These are phyloP conservation scores for Fusarium domesticum DNA, from an alignment of 2,329 filamentous ascomycete species.

Conservation along the genomic window DNA sequence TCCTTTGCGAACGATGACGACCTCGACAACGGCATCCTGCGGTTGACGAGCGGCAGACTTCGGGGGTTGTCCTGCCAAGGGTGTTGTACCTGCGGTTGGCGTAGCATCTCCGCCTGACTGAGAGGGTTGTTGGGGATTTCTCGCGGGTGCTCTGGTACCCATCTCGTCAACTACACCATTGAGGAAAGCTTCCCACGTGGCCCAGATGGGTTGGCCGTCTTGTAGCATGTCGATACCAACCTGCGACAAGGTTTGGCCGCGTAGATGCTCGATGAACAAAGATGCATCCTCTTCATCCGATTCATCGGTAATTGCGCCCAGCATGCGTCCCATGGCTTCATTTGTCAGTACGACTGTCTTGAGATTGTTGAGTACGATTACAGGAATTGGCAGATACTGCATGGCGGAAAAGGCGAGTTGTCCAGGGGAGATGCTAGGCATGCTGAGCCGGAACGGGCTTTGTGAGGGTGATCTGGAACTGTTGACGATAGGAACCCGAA, in stretches of 20 bases:
- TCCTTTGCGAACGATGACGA: constrained; percentile 57
- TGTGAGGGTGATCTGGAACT: constrained; percentile 36
- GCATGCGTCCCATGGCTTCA: constrained; percentile 68
- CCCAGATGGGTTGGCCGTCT: constrained; percentile 59
- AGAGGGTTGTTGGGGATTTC: constrained; percentile 20
- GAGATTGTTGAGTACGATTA: constrained; percentile 63
- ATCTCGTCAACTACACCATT: constrained; percentile 50
- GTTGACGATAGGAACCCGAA: constrained; percentile 31
- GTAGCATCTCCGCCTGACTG: constrained; percentile 35
- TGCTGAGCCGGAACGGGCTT: constrained; percentile 40
- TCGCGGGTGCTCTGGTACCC: constrained; percentile 29
- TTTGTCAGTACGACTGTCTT: constrained; percentile 74
- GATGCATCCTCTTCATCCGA: constrained; percentile 40
- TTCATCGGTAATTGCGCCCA: constrained; percentile 54
- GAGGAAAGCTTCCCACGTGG: constrained; percentile 58
- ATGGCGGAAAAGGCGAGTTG: constrained; percentile 65
- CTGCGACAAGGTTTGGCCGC: constrained; percentile 64
- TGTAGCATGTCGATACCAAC: constrained; percentile 72
- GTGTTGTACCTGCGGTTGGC: constrained; percentile 32
- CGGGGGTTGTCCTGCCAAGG: constrained; percentile 34
- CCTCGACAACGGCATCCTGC: constrained; percentile 65
- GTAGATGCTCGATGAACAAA: constrained; percentile 56
- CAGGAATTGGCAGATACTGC: constrained; percentile 70
- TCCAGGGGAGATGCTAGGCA: constrained; percentile 48
- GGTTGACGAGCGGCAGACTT: constrained; percentile 30